These are phyloP conservation scores for Paragyromitra xinjiangensis DNA, from an alignment of 495 filamentous ascomycete genomes.

Conservation along the genomic window DNA sequence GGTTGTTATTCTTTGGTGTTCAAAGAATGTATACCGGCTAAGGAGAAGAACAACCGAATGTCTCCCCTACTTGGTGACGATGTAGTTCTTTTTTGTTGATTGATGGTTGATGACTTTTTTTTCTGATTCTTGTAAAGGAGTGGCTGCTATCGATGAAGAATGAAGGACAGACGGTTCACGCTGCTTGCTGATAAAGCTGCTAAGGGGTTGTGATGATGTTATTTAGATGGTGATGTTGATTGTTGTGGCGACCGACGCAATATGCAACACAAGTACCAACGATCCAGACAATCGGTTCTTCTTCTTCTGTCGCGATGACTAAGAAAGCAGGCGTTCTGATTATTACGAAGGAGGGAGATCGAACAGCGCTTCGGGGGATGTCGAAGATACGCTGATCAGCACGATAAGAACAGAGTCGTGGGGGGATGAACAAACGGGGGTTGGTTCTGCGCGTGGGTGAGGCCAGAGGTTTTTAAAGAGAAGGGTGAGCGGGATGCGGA, in stretches of 20 bases:
- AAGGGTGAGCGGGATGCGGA: constrained; percentile 55
- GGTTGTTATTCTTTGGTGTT: constrained; percentile 51
- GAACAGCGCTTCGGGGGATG: constrained; percentile 44
- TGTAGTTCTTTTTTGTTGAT: constrained; percentile 6
- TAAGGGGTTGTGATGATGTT: constrained; percentile 4
- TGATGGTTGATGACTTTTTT: neutral
- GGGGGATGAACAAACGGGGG: constrained; percentile 52
- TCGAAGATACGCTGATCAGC: constrained; percentile 50
- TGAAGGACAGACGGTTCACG: constrained; percentile 44
- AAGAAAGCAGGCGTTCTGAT: constrained; percentile 34
- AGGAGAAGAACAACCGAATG: constrained; percentile 98
- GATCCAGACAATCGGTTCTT: constrained; percentile 22
- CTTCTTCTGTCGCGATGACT: constrained; percentile 45
- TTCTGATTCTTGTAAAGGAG: constrained; percentile 33
- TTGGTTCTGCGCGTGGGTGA: constrained; percentile 55
- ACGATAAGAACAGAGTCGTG: constrained; percentile 38
- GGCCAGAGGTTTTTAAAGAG: constrained; percentile 56
- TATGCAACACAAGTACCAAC: constrained; percentile 36
- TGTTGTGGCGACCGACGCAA: constrained; percentile 32
- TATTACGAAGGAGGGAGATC: constrained; percentile 22
- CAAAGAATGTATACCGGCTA: constrained; percentile 37
- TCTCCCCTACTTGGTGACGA: constrained; percentile 73
- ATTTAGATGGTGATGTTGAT: neutral
- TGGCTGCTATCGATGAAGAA: constrained; percentile 38
- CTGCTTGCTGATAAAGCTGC: constrained; percentile 24